A percentile compares a stretch with the other conserved stretches of the same genome.
Evolutionary conservation across 129 eudicot species (phyloP).

Genomic region (Helichrysum umbraculigerum): DNA sequence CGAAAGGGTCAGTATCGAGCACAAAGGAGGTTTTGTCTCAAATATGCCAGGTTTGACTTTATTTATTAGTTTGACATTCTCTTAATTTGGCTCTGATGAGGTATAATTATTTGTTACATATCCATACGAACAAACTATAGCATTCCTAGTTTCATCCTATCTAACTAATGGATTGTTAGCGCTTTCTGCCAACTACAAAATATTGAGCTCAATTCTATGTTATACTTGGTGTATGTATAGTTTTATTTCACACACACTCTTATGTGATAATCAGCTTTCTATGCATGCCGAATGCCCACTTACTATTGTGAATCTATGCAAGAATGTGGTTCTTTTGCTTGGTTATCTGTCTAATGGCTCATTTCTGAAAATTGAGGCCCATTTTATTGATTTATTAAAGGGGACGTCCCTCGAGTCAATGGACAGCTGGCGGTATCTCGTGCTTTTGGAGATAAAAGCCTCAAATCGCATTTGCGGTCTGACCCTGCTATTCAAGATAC

Average conservation of each 20-base stretch:
- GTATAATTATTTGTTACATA: too few relatives aligned
- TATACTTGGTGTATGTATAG: too few relatives aligned
- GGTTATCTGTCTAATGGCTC: neutral
- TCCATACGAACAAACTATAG: too few relatives aligned
- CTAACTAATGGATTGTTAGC: neutral
- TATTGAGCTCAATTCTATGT: neutral
- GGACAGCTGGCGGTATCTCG: constrained; percentile 81
- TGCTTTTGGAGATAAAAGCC: constrained; percentile 75
- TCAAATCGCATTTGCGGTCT: constrained; percentile 64
- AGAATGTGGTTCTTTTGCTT: too few relatives aligned
- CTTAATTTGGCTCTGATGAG: neutral
- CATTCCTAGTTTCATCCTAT: too few relatives aligned
- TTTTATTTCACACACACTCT: neutral
- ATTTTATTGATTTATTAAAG: constrained; percentile 35
- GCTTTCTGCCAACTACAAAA: neutral
- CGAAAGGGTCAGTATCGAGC: constrained; percentile 58
- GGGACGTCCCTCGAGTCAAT: constrained; percentile 73
- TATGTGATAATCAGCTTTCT: neutral
- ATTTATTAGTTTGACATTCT: constrained; percentile 19
- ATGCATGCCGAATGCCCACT: neutral
- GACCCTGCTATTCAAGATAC: constrained; percentile 66
- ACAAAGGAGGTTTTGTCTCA: constrained; percentile 72
- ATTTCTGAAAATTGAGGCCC: neutral
- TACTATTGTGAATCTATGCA: neutral
- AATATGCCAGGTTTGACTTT: constrained; percentile 67